Evolutionary conservation across 352 stramenopile species (phyloP).

Genomic region (Phytopythium aichiense): DNA sequence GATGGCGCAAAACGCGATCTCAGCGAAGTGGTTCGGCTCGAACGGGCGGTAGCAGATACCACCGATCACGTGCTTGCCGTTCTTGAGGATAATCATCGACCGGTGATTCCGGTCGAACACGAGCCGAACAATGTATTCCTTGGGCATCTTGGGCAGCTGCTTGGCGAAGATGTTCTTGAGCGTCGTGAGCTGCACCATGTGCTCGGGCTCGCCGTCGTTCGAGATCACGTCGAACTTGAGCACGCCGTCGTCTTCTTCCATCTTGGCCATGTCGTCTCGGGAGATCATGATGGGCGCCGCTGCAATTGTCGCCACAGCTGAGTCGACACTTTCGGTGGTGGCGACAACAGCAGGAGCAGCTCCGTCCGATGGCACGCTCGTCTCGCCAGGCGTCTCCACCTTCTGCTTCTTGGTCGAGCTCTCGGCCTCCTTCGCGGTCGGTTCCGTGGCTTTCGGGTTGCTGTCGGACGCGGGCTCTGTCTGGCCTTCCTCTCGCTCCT

Average conservation of each 20-base stretch:
- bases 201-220: slow-evolving; percentile 86
- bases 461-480: not conserved
- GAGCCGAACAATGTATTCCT: slow-evolving; percentile 98
- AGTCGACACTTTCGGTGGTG: too few species aligned
- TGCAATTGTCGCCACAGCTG: not conserved
- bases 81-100: slow-evolving; percentile 93
- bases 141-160: slow-evolving; percentile 99
- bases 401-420: slow-evolving; percentile 36
- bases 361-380: not conserved
- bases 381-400: slow-evolving; percentile 9
- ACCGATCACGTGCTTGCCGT: slow-evolving; percentile 92
- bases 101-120: slow-evolving; percentile 96
- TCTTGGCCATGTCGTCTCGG: slow-evolving; percentile 85
- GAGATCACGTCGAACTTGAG: slow-evolving; percentile 88
- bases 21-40: slow-evolving; percentile 93
- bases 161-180: slow-evolving; percentile 98
- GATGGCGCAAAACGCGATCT: slow-evolving; percentile 99
- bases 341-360: not conserved
- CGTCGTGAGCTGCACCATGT: slow-evolving; percentile 92
- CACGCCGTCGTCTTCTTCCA: slow-evolving; percentile 74
- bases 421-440: not conserved
- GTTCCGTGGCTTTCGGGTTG: not conserved
- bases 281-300: slow-evolving; percentile 61
- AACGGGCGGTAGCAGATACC: slow-evolving; percentile 98
- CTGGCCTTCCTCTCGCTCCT: slow-evolving; percentile 10